Percentiles rank a stretch among this genome's conserved stretches.
Conservation (phyloP, 176 grass and related monocot genomes). For the Rhipidocladum racemiflorum region DNA sequence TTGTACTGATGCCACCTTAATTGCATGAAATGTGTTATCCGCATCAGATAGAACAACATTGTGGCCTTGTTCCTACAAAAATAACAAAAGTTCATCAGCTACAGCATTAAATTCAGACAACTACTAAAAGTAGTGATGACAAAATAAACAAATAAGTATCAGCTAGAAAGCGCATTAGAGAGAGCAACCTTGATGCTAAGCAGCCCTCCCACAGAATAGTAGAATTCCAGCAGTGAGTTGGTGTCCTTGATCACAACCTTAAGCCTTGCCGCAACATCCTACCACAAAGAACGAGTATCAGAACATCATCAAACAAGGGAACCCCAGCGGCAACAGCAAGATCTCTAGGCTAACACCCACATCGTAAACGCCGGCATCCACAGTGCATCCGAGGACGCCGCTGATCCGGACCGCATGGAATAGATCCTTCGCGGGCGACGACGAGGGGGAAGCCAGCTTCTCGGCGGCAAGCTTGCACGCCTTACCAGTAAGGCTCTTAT, state of each 20-base stretch:
- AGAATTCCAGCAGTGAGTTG: conserved; percentile 74
- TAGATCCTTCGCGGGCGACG: conserved; percentile 53
- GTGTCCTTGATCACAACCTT: conserved; percentile 69
- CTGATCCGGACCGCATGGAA: conserved; percentile 53
- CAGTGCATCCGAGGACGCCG: conserved; percentile 40
- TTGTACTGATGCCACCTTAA: conserved; percentile 56
- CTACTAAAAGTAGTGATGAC: neutral
- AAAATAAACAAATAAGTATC: neutral
- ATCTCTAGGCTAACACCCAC: conserved; percentile 42
- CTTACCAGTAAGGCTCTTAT: conserved; percentile 27
- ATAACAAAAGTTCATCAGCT: neutral
- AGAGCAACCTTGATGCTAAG: conserved; percentile 65
- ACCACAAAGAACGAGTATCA: conserved; percentile 26
- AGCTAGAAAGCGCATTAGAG: neutral
- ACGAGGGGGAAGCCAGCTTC: conserved; percentile 28
- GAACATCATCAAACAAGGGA: conserved; percentile 17
- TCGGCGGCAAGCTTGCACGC: conserved; percentile 45
- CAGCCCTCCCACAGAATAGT: conserved; percentile 70
- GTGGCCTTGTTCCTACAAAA: conserved; percentile 67
- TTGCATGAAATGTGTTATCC: conserved; percentile 76
- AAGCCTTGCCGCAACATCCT: conserved; percentile 60
- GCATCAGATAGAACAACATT: conserved; percentile 56
- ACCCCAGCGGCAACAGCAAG: neutral
- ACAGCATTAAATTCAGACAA: neutral
- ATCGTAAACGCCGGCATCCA: conserved; percentile 35